Percentiles rank a stretch among this genome's conserved stretches.
Evolutionary conservation across 2,329 filamentous ascomycete genomes (phyloP).

Genomic region (Stemphylium vesicarium): DNA sequence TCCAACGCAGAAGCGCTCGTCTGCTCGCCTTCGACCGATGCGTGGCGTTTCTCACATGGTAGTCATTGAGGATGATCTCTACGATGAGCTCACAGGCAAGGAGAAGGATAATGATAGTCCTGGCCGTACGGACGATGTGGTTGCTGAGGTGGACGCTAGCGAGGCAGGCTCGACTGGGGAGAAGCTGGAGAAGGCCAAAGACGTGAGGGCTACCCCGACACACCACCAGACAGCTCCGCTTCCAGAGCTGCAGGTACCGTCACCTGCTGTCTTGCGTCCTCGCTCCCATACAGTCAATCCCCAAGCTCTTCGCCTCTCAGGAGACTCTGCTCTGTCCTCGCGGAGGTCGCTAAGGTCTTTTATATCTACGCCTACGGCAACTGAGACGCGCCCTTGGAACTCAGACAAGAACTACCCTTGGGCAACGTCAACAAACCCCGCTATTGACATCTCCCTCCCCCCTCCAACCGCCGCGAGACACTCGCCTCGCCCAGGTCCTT

Average conservation of each 20-base stretch:
- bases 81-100: conserved; percentile 36
- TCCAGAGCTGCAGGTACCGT: conserved; percentile 35
- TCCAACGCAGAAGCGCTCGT: conserved; percentile 43
- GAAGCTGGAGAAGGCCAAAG: conserved; percentile 8
- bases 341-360: conserved; percentile 38
- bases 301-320: conserved; percentile 21
- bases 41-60: conserved; percentile 41
- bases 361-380: conserved; percentile 30
- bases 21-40: conserved; percentile 42
- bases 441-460: conserved; percentile 51
- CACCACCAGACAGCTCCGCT: conserved; percentile 23
- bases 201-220: conserved; percentile 15
- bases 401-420: conserved; percentile 56
- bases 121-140: conserved; percentile 13
- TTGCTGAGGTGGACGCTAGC: conserved; percentile 10
- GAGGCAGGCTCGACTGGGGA: conserved; percentile 19
- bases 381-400: conserved; percentile 56
- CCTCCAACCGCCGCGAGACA: conserved; percentile 35
- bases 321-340: conserved; percentile 31
- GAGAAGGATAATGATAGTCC: conserved; percentile 13
- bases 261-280: conserved; percentile 31
- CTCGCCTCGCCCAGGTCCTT: conserved; percentile 41
- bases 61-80: conserved; percentile 44
- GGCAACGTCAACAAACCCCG: conserved; percentile 46
- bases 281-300: conserved; percentile 30